phyloP scores from a whole-genome alignment of 345 rosid species.

The Linum trigynum region DNA sequence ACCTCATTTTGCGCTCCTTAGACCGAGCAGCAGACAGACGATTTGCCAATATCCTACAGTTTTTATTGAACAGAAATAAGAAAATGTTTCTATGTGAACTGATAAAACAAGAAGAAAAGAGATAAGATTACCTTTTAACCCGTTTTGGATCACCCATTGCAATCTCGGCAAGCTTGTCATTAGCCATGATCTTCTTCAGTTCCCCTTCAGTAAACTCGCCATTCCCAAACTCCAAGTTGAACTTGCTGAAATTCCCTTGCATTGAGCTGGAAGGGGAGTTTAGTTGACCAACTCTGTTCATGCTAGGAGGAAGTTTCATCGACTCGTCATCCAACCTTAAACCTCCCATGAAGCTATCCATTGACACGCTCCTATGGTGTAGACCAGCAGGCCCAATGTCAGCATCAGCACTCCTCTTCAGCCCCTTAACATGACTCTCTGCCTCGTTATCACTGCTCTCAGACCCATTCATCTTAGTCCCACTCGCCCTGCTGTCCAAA shows the following conservation, averaged over 20 bases:
- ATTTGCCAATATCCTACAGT: constrained; percentile 3
- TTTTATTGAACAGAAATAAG: background rate
- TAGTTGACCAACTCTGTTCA: background rate
- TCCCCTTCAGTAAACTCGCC: constrained; percentile 4
- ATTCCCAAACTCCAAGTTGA: constrained; percentile 7
- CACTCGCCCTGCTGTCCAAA: constrained; percentile 7
- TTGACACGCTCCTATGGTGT: constrained; percentile 7
- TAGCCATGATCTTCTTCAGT: constrained; percentile 5
- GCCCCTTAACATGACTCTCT: constrained; percentile 1
- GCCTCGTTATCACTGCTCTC: constrained; percentile 11
- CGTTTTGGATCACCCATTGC: constrained; percentile 9
- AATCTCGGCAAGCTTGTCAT: constrained; percentile 7
- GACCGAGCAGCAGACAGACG: constrained; percentile 11
- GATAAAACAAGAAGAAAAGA: background rate
- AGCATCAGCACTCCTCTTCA: background rate
- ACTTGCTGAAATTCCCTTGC: background rate
- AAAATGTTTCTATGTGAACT: background rate
- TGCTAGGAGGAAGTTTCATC: background rate
- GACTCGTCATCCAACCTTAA: constrained; percentile 3
- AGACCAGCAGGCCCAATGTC: constrained; percentile 5
- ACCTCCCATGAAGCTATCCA: constrained; percentile 6
- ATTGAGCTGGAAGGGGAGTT: background rate
- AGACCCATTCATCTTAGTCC: constrained; percentile 4
- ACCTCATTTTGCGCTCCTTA: constrained; percentile 5
- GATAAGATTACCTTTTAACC: background rate